Base-by-base conservation (phyloP, 2,329 filamentous ascomycete genomes). In the Phyllosticta paracitricarpa region DNA sequence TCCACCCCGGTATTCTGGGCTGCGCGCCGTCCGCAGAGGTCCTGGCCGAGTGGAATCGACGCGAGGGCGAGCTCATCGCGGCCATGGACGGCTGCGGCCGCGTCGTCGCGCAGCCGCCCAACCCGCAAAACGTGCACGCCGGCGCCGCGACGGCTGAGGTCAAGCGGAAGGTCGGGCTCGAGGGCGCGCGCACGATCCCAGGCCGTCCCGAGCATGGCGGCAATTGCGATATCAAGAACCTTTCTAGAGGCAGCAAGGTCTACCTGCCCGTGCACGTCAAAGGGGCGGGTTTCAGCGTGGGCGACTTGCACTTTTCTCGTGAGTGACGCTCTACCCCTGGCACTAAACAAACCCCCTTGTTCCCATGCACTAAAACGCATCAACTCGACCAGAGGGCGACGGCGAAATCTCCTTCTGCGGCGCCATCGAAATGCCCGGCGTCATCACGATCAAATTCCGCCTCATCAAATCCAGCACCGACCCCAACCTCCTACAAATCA, bases 341-440 rank as follows among this genome's bases (percentile, higher is more conserved):
- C 55, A 24, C 7, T 10, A 40, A 17, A 14, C 30, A 9, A 7
- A 25, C 7, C 40, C 17, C 58, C 51, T 24, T 51, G 12, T 9
- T 12, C 28, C 30, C 30, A 3, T 5, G 17, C 8, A 2, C 26
- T 35, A 22, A 22, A 22, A 22, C 24, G n/a, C 19, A 30, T 56
- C 35, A 8, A 22, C 55, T 51, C 17, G 55, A 54, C 33, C 63
- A 82, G 80, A 95, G 75, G 91, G 91, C 8, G 91, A 96, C 70
- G 91, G 91, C 6, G 91, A 96, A 72, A 95, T 96, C 63, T 90
- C 86, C 2, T 97, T 81, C 68, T 81, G 78, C 57, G 74, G 74
- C 22, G 92, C 91, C 5, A 97, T 96, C 68, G 92, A 97, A 73
- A 97, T 97, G 89, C 90, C 91, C 0, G 91, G 91, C 4, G 79